Evolutionary conservation across 108 stramenopile species (phyloP).

Genomic region (Fistulifera solaris): DNA sequence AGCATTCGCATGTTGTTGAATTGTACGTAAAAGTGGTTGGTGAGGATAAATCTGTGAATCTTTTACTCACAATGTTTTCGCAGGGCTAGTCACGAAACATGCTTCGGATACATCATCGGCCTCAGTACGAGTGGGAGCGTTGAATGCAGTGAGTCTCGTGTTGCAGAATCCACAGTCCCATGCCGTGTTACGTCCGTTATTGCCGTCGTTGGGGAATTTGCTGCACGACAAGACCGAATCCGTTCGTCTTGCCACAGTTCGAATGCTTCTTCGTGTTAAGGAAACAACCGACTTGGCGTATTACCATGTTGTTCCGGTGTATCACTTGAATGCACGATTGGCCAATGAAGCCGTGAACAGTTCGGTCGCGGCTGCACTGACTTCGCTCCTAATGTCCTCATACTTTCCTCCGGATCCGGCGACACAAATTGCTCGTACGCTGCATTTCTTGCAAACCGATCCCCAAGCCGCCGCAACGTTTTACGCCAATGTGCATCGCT

Average conservation of each 20-base stretch:
- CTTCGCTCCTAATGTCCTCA: slow-evolving; percentile 77
- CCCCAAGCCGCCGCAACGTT: slow-evolving; percentile 77
- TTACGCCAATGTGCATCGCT: slow-evolving; percentile 62
- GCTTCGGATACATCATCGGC: slow-evolving; percentile 79
- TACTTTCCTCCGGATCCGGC: slow-evolving; percentile 78
- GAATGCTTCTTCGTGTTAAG: slow-evolving; percentile 78
- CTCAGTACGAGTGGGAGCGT: slow-evolving; percentile 68
- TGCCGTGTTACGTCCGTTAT: slow-evolving; percentile 73
- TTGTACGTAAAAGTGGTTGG: not conserved
- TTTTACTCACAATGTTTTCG: too few species aligned
- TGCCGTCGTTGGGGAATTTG: slow-evolving; percentile 76
- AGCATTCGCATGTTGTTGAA: slow-evolving; percentile 79
- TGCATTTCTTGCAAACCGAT: slow-evolving; percentile 61
- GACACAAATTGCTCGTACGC: slow-evolving; percentile 69
- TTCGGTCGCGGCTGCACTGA: slow-evolving; percentile 54
- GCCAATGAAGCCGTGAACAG: slow-evolving; percentile 52
- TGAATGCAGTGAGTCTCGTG: slow-evolving; percentile 60
- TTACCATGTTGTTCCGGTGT: slow-evolving; percentile 88
- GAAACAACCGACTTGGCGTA: slow-evolving; percentile 71
- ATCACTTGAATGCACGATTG: slow-evolving; percentile 74
- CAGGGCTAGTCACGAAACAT: slow-evolving; percentile 71
- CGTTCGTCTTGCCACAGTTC: slow-evolving; percentile 79
- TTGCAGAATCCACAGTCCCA: slow-evolving; percentile 77
- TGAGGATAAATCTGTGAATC: too few species aligned
- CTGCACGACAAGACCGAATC: slow-evolving; percentile 88